Conservation (phyloP, 2,329 filamentous ascomycete species). For the Colletotrichum kahawae region DNA sequence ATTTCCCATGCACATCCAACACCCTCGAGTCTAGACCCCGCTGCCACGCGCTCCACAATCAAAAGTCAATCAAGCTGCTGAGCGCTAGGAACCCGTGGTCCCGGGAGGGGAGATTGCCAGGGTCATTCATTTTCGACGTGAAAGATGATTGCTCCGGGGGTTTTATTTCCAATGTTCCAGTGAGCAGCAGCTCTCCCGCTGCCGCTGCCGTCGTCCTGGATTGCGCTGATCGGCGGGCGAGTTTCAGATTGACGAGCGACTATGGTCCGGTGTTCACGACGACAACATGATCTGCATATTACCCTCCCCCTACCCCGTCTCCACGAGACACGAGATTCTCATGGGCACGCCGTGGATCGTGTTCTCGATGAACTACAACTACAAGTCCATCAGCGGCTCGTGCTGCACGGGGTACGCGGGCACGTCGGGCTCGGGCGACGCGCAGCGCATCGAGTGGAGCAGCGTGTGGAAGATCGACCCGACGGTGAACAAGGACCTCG, state of each 20-base stretch:
- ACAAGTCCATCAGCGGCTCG: conserved; percentile 39
- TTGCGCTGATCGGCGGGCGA: not conserved
- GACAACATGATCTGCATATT: not conserved
- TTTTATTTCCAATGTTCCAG: not conserved
- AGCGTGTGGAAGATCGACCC: conserved; percentile 43
- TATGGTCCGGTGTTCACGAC: not conserved
- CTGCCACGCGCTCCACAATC: not conserved
- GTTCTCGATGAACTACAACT: conserved; percentile 50
- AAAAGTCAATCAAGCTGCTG: not conserved
- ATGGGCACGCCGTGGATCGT: conserved; percentile 47
- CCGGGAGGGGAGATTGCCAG: not conserved
- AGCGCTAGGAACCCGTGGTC: not conserved
- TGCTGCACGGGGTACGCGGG: conserved; percentile 43
- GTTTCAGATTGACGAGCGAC: conserved; percentile 8
- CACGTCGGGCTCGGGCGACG: conserved; percentile 35
- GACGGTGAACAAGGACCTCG: conserved; percentile 36
- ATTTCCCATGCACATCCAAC: not conserved
- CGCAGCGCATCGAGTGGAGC: conserved; percentile 38
- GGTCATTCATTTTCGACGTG: not conserved
- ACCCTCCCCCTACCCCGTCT: not conserved
- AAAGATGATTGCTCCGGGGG: not conserved
- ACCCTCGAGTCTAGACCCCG: not conserved
- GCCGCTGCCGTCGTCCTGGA: not conserved
- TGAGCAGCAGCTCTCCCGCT: not conserved
- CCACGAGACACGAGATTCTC: conserved; percentile 28